Conservation (phyloP, 2,329 filamentous ascomycete species). For the Arthroderma sp. region DNA sequence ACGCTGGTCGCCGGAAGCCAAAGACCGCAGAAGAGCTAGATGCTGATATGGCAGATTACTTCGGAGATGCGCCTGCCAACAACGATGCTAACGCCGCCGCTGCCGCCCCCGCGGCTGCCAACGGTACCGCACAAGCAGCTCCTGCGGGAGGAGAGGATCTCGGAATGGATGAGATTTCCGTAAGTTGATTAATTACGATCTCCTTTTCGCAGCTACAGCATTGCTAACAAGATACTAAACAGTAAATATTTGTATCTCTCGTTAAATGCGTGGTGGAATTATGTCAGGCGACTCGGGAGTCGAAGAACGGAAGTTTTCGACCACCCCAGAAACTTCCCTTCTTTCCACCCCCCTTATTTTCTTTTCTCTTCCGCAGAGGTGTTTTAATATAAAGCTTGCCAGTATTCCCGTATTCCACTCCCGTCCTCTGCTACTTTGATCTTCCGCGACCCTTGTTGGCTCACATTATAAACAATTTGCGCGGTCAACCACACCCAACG, state of each 20-base stretch:
- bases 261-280: too few species aligned
- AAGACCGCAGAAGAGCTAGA: constrained; percentile 95
- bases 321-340: too few species aligned
- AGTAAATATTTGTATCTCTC: constrained; percentile 1
- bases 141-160: constrained; percentile 33
- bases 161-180: constrained; percentile 45
- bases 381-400: too few species aligned
- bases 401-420: too few species aligned
- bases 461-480: too few species aligned
- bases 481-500: too few species aligned
- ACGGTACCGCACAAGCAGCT: constrained; percentile 30
- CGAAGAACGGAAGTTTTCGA: too few species aligned
- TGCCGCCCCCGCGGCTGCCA: constrained; percentile 34
- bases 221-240: neutral
- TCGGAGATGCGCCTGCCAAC: constrained; percentile 36
- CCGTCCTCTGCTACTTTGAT: too few species aligned
- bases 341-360: too few species aligned
- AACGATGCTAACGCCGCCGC: constrained; percentile 30
- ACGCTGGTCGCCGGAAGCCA: constrained; percentile 52
- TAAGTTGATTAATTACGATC: constrained; percentile 18
- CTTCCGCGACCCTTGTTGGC: too few species aligned
- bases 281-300: too few species aligned
- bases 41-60: constrained; percentile 96
- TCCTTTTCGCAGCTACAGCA: constrained; percentile 4
- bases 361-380: too few species aligned